These are phyloP conservation scores for Mycena albidolilacea DNA, from an alignment of 768 basidiomycete genomes.

Conservation along the genomic window DNA sequence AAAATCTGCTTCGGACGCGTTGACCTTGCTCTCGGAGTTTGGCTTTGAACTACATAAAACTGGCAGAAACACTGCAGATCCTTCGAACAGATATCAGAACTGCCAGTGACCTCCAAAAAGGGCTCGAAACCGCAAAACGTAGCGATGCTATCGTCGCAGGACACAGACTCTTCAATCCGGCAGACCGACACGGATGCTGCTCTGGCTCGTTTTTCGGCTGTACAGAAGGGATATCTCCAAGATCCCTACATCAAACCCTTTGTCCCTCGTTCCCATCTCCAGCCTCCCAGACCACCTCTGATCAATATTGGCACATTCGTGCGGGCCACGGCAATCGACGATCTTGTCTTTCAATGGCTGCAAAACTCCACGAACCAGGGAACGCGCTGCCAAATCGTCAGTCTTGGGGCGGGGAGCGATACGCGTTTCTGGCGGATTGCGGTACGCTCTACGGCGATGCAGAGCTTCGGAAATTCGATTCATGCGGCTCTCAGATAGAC, in stretches of 20 bases:
- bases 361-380: constrained; percentile 57
- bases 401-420: constrained; percentile 95
- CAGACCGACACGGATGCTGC: constrained; percentile 89
- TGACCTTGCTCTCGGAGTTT: too few relatives aligned
- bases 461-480: constrained; percentile 30
- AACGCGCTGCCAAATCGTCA: constrained; percentile 88
- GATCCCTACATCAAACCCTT: constrained; percentile 83
- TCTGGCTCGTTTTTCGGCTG: constrained; percentile 88
- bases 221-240: constrained; percentile 80
- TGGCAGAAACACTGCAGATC: too few relatives aligned
- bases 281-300: constrained; percentile 81
- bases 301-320: constrained; percentile 97
- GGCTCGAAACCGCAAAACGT: too few relatives aligned
- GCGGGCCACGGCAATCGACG: constrained; percentile 85
- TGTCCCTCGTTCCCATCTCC: constrained; percentile 75
- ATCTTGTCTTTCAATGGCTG: constrained; percentile 79
- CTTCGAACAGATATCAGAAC: background rate
- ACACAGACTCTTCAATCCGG: constrained; percentile 76
- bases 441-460: constrained; percentile 64
- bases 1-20: too few relatives aligned
- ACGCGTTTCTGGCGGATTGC: constrained; percentile 93
- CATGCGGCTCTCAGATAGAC: constrained; percentile 61
- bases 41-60: too few relatives aligned
- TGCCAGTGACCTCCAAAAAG: too few relatives aligned
- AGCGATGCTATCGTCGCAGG: constrained; percentile 40